These are phyloP conservation scores for Lippia alba DNA, from an alignment of 305 asterid species.

Conservation along the genomic window DNA sequence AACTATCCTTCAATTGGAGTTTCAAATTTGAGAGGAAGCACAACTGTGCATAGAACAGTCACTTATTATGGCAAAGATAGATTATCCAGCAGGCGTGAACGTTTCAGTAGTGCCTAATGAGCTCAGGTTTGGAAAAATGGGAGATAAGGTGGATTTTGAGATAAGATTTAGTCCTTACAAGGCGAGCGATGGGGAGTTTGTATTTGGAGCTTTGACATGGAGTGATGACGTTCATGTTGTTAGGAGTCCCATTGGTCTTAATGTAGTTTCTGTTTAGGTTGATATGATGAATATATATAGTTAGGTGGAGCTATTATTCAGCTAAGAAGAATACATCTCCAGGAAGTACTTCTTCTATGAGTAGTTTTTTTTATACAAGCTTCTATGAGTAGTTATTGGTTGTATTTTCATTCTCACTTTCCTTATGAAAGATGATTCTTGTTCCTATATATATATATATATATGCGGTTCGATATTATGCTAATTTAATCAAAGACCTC, in stretches of 20 bases:
- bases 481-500: too few species aligned
- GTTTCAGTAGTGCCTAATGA: constrained; percentile 49
- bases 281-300: too few species aligned
- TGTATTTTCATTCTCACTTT: too few species aligned
- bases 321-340: too few species aligned
- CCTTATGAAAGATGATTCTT: too few species aligned
- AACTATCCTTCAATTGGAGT: constrained; percentile 74
- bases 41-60: constrained; percentile 56
- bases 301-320: too few species aligned
- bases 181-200: constrained; percentile 47
- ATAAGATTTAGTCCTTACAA: constrained; percentile 45
- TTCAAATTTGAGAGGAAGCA: constrained; percentile 48
- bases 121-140: constrained; percentile 41
- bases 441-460: too few species aligned
- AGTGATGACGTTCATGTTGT: constrained; percentile 53
- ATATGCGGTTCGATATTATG: too few species aligned
- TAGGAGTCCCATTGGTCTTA: constrained; percentile 59
- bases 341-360: too few species aligned
- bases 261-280: constrained; percentile 39
- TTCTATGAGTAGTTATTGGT: too few species aligned
- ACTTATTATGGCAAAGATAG: constrained; percentile 54
- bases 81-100: constrained; percentile 52
- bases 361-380: too few species aligned
- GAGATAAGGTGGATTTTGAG: constrained; percentile 50
- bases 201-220: constrained; percentile 66